A percentile compares a stretch with the other conserved stretches of the same genome.
phyloP scores from a whole-genome alignment of 1,284 basidiomycete species.

The Boletus subluridellus region DNA sequence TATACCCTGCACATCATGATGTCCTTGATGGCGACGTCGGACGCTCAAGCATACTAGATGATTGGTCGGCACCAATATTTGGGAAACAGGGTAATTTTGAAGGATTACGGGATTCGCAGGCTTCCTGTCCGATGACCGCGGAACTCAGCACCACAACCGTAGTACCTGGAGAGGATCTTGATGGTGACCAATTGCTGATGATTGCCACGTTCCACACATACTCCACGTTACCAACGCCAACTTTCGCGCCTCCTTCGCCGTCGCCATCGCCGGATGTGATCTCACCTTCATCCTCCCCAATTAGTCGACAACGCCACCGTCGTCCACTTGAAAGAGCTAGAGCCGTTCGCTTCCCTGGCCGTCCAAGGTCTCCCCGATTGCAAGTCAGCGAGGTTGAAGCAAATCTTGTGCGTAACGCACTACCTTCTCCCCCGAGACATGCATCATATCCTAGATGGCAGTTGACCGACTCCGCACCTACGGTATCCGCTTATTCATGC shows the following conservation, averaged over 20 bases:
- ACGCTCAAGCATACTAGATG: neutral
- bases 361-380: slow-evolving; percentile 24
- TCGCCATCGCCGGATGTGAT: slow-evolving; percentile 28
- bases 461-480: slow-evolving; percentile 3
- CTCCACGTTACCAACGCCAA: slow-evolving; percentile 29
- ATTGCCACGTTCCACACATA: slow-evolving; percentile 25
- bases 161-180: slow-evolving; percentile 16
- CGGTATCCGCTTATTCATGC: slow-evolving; percentile 2
- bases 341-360: slow-evolving; percentile 29
- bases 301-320: slow-evolving; percentile 22
- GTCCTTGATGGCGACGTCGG: neutral
- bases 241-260: slow-evolving; percentile 32
- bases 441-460: slow-evolving; percentile 12
- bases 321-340: slow-evolving; percentile 33
- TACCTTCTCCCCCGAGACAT: slow-evolving; percentile 4
- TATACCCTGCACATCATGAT: neutral
- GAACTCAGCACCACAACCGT: neutral
- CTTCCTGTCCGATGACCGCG: slow-evolving; percentile 9
- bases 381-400: slow-evolving; percentile 21
- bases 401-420: neutral
- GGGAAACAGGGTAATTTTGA: slow-evolving; percentile 1
- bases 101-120: slow-evolving; percentile 17
- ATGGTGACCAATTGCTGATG: slow-evolving; percentile 15
- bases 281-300: slow-evolving; percentile 21
- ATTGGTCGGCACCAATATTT: neutral